Percentiles rank a stretch among this genome's conserved stretches.
Evolutionary conservation across 2,329 filamentous ascomycete genomes (phyloP).

Genomic region (Cordyceps cicadae): DNA sequence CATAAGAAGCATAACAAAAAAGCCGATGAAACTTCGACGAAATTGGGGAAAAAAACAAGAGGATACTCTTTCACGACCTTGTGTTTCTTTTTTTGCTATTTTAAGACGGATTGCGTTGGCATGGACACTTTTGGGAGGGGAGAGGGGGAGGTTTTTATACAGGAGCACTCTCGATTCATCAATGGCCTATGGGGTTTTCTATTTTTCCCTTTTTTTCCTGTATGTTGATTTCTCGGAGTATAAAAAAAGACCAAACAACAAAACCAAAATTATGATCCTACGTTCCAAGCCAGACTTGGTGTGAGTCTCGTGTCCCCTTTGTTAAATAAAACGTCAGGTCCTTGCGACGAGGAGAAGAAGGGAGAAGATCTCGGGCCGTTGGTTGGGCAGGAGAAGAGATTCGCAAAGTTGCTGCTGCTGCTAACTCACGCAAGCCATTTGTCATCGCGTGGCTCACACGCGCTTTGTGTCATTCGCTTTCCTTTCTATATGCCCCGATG

Average conservation of each 20-base stretch:
- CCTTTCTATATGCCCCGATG: too few relatives aligned
- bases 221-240: slow-evolving; percentile 10
- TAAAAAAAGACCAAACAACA: slow-evolving; percentile 7
- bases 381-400: too few relatives aligned
- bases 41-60: slow-evolving; percentile 15
- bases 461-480: too few relatives aligned
- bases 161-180: neutral
- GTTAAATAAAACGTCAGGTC: too few relatives aligned
- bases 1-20: neutral
- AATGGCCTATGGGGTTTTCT: neutral
- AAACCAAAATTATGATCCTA: neutral
- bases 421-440: too few relatives aligned
- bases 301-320: too few relatives aligned
- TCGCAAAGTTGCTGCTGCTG: too few relatives aligned
- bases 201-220: slow-evolving; percentile 1
- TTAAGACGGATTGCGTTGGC: neutral
- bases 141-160: too few relatives aligned
- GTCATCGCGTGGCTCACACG: too few relatives aligned
- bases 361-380: too few relatives aligned
- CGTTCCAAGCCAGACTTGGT: too few relatives aligned
- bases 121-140: neutral
- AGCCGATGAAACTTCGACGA: slow-evolving; percentile 2
- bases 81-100: neutral
- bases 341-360: too few relatives aligned
- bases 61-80: neutral